Base-by-base conservation (phyloP, 805 yeast genomes). In the Komagataella populi region DNA sequence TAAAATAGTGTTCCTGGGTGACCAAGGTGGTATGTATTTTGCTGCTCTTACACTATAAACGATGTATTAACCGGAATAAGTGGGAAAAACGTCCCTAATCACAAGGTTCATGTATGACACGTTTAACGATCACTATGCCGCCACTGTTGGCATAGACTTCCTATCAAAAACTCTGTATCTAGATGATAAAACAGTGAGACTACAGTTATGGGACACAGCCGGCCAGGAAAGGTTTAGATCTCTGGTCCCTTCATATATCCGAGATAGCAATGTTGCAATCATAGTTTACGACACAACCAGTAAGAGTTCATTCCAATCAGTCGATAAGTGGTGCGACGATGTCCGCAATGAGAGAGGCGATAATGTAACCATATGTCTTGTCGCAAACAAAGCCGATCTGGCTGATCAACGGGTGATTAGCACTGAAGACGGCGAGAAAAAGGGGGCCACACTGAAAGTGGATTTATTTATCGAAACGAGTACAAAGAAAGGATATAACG, bases 61-160 rank as follows among this genome's bases (percentile, higher is more conserved):
- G 44, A 24, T 14, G 17, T 45, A 50, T 48, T 48, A 54, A 48
- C 53, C 8, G 50, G 67, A 39, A 14, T 20, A 22, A 49, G 98
- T 91, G 45, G 99, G 99, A 46, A 91, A 91, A 65, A 91, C 99
- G 4, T 91, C 98, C 2, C 76, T 91, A 55, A 87, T 91, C 58
- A 90, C 98, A n/a, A 74, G 98, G 57, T 91, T 93, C 70, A 91
- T 91, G 98, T 91, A 91, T 65, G 98, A 93, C 64, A 85, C 96
- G 17, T 91, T 91, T 66, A 97, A 91, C 66, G 91, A 93, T 44
- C 96, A 90, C 63, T 93, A 93, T 64, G 88, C 88, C 0, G 98
- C 99, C 16, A 91, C 99, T 0, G 89, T 93, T 51, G 99, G 99
- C 23, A 93, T 93, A 55, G 98, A 93, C 65, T 93, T 93, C 63